phyloP scores from a whole-genome alignment of 768 basidiomycete species.

The Leccinellum luteum region DNA sequence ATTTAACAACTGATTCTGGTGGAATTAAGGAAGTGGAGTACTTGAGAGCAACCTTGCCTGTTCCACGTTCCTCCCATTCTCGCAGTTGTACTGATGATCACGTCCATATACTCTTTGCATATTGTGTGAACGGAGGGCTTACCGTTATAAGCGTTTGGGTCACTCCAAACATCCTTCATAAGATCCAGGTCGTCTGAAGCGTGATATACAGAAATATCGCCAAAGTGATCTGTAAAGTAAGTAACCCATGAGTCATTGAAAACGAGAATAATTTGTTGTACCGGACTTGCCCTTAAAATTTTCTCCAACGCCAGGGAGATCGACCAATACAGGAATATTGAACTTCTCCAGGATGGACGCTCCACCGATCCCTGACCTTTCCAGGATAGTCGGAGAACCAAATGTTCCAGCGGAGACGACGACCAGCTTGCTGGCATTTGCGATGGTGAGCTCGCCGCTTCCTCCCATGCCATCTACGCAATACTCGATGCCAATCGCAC shows the following conservation, averaged over 20 bases:
- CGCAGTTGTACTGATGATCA: slow-evolving; percentile 22
- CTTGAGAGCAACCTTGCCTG: slow-evolving; percentile 56
- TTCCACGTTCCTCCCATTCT: slow-evolving; percentile 39
- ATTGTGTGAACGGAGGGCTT: neutral
- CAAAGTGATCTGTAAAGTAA: neutral
- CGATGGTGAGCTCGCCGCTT: slow-evolving; percentile 8
- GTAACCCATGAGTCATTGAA: neutral
- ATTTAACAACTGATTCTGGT: neutral
- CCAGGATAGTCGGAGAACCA: slow-evolving; percentile 53
- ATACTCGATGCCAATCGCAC: slow-evolving; percentile 38
- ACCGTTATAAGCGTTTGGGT: neutral
- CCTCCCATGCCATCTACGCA: slow-evolving; percentile 6
- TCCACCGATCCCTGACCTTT: slow-evolving; percentile 68
- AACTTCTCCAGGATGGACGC: slow-evolving; percentile 42
- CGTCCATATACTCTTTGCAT: neutral
- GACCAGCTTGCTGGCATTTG: slow-evolving; percentile 36
- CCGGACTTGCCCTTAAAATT: slow-evolving; percentile 38
- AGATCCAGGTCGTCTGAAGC: neutral
- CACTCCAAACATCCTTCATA: neutral
- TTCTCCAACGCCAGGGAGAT: neutral
- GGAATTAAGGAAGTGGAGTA: slow-evolving; percentile 19
- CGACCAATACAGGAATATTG: slow-evolving; percentile 39
- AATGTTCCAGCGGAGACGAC: slow-evolving; percentile 54
- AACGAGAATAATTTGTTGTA: neutral
- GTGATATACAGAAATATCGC: neutral